Conservation (phyloP, 2,329 filamentous ascomycete species). For the Plectosphaerella sp. region DNA sequence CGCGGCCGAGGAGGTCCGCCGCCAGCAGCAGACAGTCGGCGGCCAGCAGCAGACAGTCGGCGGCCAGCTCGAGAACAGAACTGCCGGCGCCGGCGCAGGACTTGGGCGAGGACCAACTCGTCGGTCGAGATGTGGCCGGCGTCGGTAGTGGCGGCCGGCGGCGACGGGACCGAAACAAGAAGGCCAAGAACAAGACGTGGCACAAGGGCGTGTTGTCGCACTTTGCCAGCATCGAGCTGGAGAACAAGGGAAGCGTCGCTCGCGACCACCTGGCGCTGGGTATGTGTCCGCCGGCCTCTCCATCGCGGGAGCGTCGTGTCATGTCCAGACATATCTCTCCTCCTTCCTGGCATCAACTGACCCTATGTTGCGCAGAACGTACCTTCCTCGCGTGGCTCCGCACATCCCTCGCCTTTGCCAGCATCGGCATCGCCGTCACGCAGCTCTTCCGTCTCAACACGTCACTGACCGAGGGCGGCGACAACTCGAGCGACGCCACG, state of each 20-base stretch:
- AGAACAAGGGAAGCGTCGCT: conserved; percentile 82
- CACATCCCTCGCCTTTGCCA: conserved; percentile 76
- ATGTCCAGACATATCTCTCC: not conserved
- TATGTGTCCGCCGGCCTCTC: conserved; percentile 26
- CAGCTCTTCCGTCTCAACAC: conserved; percentile 83
- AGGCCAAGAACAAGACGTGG: conserved; percentile 36
- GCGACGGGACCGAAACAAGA: conserved; percentile 4
- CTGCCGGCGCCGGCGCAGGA: conserved; percentile 9
- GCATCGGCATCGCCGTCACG: conserved; percentile 77
- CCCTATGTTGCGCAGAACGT: conserved; percentile 49
- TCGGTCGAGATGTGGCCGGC: too few species aligned
- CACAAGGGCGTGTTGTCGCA: conserved; percentile 43
- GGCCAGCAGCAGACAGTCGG: conserved; percentile 7
- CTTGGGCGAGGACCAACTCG: conserved; percentile 12
- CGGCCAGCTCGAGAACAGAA: conserved; percentile 6
- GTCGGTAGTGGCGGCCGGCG: not conserved
- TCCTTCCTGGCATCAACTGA: too few species aligned
- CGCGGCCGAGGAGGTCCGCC: conserved; percentile 12
- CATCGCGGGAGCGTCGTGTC: not conserved
- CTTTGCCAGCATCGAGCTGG: conserved; percentile 65
- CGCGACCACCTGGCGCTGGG: conserved; percentile 77
- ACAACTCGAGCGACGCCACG: conserved; percentile 30
- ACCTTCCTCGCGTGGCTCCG: conserved; percentile 84
- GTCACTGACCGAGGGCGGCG: conserved; percentile 36
- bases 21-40: conserved; percentile 7